phyloP scores from a whole-genome alignment of 495 filamentous ascomycete species.

The Amniculicola lignicola region DNA sequence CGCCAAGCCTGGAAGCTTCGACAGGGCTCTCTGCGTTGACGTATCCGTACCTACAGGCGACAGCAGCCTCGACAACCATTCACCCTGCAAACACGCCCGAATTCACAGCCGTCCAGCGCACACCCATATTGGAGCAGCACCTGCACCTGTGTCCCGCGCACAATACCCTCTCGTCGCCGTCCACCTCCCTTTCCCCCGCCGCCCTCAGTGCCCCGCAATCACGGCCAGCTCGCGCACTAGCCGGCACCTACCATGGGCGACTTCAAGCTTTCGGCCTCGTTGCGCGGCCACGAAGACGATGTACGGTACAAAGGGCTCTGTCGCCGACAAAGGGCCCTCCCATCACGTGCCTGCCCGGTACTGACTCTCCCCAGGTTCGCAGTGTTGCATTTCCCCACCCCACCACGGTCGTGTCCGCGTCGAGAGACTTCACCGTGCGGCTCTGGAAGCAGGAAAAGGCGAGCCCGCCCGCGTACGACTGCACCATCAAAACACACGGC shows the following conservation, averaged over 20 bases:
- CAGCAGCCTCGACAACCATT: too few species aligned
- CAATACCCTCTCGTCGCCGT: slow-evolving; percentile 4
- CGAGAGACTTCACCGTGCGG: slow-evolving; percentile 85
- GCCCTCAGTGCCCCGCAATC: background rate
- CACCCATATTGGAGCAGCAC: too few species aligned
- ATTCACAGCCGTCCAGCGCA: too few species aligned
- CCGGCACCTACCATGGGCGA: slow-evolving; percentile 36
- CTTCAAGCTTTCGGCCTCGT: slow-evolving; percentile 46
- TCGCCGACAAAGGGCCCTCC: background rate
- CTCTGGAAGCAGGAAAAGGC: slow-evolving; percentile 70
- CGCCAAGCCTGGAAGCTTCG: too few species aligned
- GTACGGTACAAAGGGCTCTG: slow-evolving; percentile 30
- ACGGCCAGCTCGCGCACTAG: background rate
- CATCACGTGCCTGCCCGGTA: background rate
- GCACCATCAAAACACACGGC: slow-evolving; percentile 69
- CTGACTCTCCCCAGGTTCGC: slow-evolving; percentile 65
- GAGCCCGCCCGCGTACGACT: slow-evolving; percentile 69
- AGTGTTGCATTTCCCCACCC: slow-evolving; percentile 75
- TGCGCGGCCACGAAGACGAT: slow-evolving; percentile 46
- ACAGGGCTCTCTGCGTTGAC: too few species aligned
- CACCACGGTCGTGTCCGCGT: slow-evolving; percentile 74
- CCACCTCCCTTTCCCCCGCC: background rate
- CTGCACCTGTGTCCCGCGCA: background rate
- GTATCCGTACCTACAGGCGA: too few species aligned
- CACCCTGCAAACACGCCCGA: too few species aligned